phyloP scores from a whole-genome alignment of 179 eudicot species.

The Silene noctiflora region DNA sequence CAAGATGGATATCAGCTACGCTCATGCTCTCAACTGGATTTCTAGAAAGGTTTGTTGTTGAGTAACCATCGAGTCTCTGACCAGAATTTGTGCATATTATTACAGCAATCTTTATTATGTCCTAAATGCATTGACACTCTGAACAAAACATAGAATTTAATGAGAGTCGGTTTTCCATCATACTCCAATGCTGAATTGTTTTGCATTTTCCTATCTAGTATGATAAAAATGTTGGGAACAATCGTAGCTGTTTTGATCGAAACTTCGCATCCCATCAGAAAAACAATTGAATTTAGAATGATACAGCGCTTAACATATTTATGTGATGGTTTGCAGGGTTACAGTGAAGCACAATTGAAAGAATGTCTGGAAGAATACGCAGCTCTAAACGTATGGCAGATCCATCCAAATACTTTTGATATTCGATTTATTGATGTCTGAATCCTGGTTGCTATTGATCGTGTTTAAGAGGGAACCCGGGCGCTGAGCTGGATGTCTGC shows the following conservation, averaged over 20 bases:
- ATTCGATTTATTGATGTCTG: conserved; percentile 86
- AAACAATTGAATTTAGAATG: neutral
- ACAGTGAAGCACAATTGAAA: conserved; percentile 91
- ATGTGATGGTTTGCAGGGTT: conserved; percentile 53
- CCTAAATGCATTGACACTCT: too few relatives aligned
- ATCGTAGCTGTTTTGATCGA: neutral
- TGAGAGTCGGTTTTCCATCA: too few relatives aligned
- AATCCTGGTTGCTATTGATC: conserved; percentile 14
- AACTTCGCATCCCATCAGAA: neutral
- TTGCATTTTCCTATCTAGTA: too few relatives aligned
- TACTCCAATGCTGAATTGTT: too few relatives aligned
- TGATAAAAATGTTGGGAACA: too few relatives aligned
- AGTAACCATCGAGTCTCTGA: neutral
- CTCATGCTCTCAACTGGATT: conserved; percentile 96
- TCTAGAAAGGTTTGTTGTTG: conserved; percentile 74
- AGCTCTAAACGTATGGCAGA: conserved; percentile 95
- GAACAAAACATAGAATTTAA: too few relatives aligned
- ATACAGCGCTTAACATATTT: neutral
- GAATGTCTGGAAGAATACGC: conserved; percentile 96
- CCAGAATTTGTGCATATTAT: neutral
- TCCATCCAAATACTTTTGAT: conserved; percentile 89
- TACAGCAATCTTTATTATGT: too few relatives aligned
- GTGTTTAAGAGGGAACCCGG: too few relatives aligned
- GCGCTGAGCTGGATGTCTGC: too few relatives aligned
- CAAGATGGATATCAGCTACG: conserved; percentile 81